phyloP scores from a whole-genome alignment of 139 green algal genomes.

The Tetraselmis striata region DNA sequence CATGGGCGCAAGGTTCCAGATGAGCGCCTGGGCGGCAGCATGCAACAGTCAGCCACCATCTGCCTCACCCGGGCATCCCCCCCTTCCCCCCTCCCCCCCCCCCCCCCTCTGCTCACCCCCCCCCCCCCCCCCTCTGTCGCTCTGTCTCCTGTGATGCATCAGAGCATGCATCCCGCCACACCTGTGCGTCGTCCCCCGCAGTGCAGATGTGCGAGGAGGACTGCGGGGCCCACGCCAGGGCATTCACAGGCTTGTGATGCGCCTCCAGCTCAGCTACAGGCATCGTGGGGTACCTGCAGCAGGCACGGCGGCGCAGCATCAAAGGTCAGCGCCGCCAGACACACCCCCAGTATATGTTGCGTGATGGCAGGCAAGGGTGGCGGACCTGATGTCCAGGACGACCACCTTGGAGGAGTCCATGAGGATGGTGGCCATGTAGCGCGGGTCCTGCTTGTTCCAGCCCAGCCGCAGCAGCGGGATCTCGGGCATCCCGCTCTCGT shows the following conservation, averaged over 20 bases:
- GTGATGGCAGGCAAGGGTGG: too few relatives aligned
- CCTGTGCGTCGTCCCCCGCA: conserved; percentile 71
- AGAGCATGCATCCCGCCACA: too few relatives aligned
- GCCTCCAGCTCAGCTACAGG: conserved; percentile 82
- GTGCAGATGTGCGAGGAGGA: conserved; percentile 86
- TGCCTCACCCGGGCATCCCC: too few relatives aligned
- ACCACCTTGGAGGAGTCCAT: conserved; percentile 37
- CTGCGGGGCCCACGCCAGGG: conserved; percentile 92
- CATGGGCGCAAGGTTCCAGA: conserved; percentile 86
- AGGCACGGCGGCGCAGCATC: too few relatives aligned
- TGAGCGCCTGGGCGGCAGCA: conserved; percentile 70
- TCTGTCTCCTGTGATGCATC: too few relatives aligned
- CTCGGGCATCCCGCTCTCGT: conserved; percentile 72
- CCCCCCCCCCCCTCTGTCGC: too few relatives aligned
- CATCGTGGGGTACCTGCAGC: conserved; percentile 70
- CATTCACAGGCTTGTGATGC: conserved; percentile 80
- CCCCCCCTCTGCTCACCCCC: too few relatives aligned
- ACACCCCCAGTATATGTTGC: background rate
- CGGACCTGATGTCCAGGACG: conserved; percentile 82
- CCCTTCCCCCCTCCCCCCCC: too few relatives aligned
- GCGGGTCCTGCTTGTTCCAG: conserved; percentile 97
- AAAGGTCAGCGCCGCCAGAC: background rate
- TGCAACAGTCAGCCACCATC: too few relatives aligned
- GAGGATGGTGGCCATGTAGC: conserved; percentile 84
- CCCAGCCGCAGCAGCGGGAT: conserved; percentile 84